Evolutionary conservation across 2,329 filamentous ascomycete species (phyloP).

Genomic region (Neospermospora avenae): DNA sequence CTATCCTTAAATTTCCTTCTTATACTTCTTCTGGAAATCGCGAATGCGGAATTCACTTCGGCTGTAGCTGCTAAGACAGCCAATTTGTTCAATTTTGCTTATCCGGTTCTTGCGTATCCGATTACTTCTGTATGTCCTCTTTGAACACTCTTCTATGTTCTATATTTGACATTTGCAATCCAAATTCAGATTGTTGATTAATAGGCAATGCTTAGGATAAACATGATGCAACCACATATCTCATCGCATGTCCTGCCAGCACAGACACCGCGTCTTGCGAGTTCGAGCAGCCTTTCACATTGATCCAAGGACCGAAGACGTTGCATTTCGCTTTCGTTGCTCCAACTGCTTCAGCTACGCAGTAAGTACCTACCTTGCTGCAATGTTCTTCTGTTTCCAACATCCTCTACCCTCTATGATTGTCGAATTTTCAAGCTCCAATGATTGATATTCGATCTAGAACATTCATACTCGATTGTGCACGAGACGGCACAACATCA

Average conservation of each 20-base stretch:
- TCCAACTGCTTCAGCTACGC: background rate
- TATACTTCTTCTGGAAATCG: background rate
- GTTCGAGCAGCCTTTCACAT: conserved; percentile 22
- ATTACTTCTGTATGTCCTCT: background rate
- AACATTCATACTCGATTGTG: conserved; percentile 12
- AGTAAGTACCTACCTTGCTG: conserved; percentile 3
- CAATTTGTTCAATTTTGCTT: background rate
- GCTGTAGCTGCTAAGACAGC: background rate
- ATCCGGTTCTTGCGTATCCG: background rate
- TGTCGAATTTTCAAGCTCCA: background rate
- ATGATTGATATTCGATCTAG: background rate
- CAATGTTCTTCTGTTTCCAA: background rate
- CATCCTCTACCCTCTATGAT: background rate
- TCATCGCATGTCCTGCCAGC: conserved; percentile 15
- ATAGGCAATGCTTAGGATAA: background rate
- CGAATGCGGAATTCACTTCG: background rate
- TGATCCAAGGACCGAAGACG: conserved; percentile 21
- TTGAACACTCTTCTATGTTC: background rate
- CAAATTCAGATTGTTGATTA: background rate
- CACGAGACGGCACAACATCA: conserved; percentile 5
- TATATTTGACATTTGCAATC: no score
- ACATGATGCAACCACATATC: conserved; percentile 20
- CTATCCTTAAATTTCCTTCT: background rate
- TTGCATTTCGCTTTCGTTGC: conserved; percentile 17
- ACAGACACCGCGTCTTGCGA: conserved; percentile 12